Conservation (phyloP, 2,329 filamentous ascomycete genomes). For the Diaporthe nobilis region DNA sequence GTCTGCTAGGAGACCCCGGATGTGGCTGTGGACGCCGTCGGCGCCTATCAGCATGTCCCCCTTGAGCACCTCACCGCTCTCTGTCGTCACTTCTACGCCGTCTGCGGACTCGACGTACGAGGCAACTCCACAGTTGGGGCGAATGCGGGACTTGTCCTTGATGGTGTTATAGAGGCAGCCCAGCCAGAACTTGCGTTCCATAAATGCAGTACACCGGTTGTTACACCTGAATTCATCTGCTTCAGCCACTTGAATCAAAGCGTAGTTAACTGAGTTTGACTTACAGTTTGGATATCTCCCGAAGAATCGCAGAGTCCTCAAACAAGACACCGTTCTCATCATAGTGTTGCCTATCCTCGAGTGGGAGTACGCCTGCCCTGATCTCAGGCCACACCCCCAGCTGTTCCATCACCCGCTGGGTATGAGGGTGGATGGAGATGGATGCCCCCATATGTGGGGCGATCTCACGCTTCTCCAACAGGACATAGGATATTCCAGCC, state of each 20-base stretch:
- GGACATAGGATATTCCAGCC: conserved; percentile 42
- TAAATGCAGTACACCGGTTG: conserved; percentile 33
- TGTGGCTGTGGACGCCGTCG: conserved; percentile 39
- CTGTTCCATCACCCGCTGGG: conserved; percentile 40
- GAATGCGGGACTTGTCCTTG: conserved; percentile 38
- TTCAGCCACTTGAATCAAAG: too few species aligned
- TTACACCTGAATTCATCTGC: neutral
- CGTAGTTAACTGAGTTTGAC: neutral
- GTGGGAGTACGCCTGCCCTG: neutral
- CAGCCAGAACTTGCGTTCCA: conserved; percentile 39
- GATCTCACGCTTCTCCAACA: conserved; percentile 44
- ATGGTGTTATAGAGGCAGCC: conserved; percentile 40
- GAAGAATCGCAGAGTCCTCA: conserved; percentile 37
- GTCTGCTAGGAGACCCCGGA: conserved; percentile 29
- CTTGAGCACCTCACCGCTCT: conserved; percentile 39
- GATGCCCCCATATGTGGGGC: conserved; percentile 44
- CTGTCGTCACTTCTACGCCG: conserved; percentile 41
- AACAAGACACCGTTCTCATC: conserved; percentile 41
- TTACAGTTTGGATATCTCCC: conserved; percentile 31
- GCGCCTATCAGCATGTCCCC: conserved; percentile 43
- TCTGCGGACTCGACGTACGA: conserved; percentile 40
- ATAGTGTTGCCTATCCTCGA: conserved; percentile 38
- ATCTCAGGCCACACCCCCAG: conserved; percentile 39
- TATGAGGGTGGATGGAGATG: conserved; percentile 35
- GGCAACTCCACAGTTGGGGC: conserved; percentile 33